phyloP scores from a whole-genome alignment of 2,329 filamentous ascomycete genomes.

The Ascochyta pisi region DNA sequence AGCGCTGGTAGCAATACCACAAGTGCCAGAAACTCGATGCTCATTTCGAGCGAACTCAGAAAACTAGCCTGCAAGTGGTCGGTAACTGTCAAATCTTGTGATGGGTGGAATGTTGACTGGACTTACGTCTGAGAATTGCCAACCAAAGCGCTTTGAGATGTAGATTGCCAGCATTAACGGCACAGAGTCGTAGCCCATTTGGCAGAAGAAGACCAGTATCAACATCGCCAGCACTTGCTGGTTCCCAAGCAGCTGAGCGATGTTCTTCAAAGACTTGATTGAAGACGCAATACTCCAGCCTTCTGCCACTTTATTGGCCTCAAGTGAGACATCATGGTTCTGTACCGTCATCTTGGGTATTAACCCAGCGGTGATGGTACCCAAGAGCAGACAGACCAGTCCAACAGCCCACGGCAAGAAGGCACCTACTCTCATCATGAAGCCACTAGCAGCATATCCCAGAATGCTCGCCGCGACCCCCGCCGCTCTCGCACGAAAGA shows the following conservation, averaged over 20 bases:
- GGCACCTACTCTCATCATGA: constrained; percentile 14
- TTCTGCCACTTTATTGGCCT: not conserved
- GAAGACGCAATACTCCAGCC: constrained; percentile 4
- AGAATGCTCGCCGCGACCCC: constrained; percentile 24
- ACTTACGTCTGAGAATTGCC: constrained; percentile 29
- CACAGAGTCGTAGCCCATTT: constrained; percentile 27
- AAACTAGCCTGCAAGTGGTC: constrained; percentile 21
- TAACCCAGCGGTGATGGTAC: constrained; percentile 9
- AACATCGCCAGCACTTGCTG: constrained; percentile 20
- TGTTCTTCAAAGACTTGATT: not conserved
- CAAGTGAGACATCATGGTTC: not conserved
- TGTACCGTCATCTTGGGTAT: constrained; percentile 18
- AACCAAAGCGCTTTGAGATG: constrained; percentile 27
- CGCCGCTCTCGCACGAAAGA: constrained; percentile 24
- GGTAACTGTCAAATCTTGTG: not conserved
- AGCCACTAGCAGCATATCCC: constrained; percentile 23
- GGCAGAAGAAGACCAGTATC: constrained; percentile 21
- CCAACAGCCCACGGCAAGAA: constrained; percentile 26
- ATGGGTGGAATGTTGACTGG: not conserved
- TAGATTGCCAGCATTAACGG: constrained; percentile 27
- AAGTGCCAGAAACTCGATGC: constrained; percentile 22
- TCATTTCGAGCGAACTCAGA: constrained; percentile 26
- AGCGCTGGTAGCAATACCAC: constrained; percentile 18
- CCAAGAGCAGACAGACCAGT: constrained; percentile 7
- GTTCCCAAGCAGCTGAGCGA: constrained; percentile 12